phyloP scores from a whole-genome alignment of 2,329 filamentous ascomycete genomes.

The Sclerotinia borealis region DNA sequence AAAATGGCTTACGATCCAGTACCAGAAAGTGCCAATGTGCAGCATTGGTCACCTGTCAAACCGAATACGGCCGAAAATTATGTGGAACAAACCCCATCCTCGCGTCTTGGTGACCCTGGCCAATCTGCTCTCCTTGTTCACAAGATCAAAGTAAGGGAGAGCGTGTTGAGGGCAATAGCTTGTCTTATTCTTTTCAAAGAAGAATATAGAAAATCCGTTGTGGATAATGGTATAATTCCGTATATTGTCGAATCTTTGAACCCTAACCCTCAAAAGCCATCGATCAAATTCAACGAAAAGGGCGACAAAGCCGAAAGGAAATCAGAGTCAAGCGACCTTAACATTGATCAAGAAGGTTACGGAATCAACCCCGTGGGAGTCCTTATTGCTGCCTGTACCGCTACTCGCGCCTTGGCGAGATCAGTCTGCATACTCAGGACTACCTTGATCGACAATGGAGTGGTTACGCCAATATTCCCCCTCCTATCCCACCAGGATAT shows the following conservation, averaged over 20 bases:
- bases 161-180: slow-evolving; percentile 71
- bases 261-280: slow-evolving; percentile 49
- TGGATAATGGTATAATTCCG: slow-evolving; percentile 72
- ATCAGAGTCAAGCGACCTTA: slow-evolving; percentile 14
- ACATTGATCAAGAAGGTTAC: slow-evolving; percentile 40
- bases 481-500: slow-evolving; percentile 70
- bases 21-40: slow-evolving; percentile 39
- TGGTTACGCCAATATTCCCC: slow-evolving; percentile 69
- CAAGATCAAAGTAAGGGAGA: slow-evolving; percentile 70
- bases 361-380: slow-evolving; percentile 71
- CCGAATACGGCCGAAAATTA: slow-evolving; percentile 15
- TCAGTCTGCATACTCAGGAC: slow-evolving; percentile 82
- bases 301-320: slow-evolving; percentile 30
- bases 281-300: slow-evolving; percentile 33
- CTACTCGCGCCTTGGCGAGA: slow-evolving; percentile 73
- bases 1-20: slow-evolving; percentile 61
- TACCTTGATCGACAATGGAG: slow-evolving; percentile 76
- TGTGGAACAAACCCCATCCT: slow-evolving; percentile 29
- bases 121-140: slow-evolving; percentile 57
- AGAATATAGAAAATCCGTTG: slow-evolving; percentile 73
- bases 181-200: slow-evolving; percentile 77
- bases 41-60: slow-evolving; percentile 46
- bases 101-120: slow-evolving; percentile 54
- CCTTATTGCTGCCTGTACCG: slow-evolving; percentile 77
- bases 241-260: slow-evolving; percentile 81